phyloP scores from a whole-genome alignment of 2,329 filamentous ascomycete genomes.

The Phyllosticta citrichinensis region DNA sequence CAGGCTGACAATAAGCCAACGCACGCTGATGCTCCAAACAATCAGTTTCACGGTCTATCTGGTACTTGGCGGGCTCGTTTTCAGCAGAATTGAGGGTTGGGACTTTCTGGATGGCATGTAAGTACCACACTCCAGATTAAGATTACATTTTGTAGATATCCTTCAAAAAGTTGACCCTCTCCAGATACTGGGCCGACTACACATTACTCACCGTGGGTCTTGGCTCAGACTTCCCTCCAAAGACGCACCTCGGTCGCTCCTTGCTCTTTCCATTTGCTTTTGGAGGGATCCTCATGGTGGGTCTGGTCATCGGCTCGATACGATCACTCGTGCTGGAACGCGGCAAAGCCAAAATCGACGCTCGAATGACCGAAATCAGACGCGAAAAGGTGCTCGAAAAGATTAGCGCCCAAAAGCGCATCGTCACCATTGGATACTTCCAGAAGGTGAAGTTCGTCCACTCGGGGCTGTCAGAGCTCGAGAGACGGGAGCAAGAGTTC shows the following conservation, averaged over 20 bases:
- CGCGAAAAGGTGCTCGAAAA: constrained; percentile 32
- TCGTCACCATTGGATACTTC: constrained; percentile 34
- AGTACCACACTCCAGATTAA: neutral
- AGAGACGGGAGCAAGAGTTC: constrained; percentile 40
- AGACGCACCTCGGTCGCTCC: constrained; percentile 39
- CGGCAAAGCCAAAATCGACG: constrained; percentile 41
- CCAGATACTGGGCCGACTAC: constrained; percentile 43
- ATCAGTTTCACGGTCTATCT: constrained; percentile 41
- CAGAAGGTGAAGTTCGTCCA: constrained; percentile 32
- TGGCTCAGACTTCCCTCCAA: constrained; percentile 40
- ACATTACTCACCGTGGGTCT: constrained; percentile 47
- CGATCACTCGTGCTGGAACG: constrained; percentile 40
- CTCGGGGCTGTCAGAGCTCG: constrained; percentile 25
- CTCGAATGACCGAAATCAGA: constrained; percentile 40
- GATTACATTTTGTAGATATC: no score
- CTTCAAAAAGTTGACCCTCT: no score
- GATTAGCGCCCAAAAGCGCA: constrained; percentile 29
- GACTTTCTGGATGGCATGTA: constrained; percentile 40
- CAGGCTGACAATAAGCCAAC: constrained; percentile 44
- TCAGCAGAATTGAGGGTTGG: constrained; percentile 42
- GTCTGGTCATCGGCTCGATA: constrained; percentile 46
- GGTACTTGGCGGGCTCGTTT: constrained; percentile 38
- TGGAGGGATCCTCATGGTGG: constrained; percentile 44
- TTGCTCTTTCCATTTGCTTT: constrained; percentile 46
- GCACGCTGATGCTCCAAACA: constrained; percentile 46